Base-by-base conservation (phyloP, 768 basidiomycete species). In the Pisolithus marmoratus region DNA sequence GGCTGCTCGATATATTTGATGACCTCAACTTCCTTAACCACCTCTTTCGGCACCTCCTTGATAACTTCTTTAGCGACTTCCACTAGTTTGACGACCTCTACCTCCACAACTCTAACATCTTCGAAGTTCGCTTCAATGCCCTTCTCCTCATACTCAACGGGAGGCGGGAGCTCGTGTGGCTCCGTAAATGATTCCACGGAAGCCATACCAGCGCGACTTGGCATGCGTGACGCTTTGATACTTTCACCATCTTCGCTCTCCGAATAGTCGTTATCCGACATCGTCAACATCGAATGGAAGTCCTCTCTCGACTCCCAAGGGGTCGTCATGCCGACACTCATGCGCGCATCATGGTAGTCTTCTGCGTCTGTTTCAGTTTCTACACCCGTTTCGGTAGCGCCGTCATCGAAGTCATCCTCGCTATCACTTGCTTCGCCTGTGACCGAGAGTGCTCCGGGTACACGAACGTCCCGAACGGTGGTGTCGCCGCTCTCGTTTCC, bases 291-390 rank as follows among this genome's bases (percentile, higher is more conserved):
- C 6, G 86, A 90, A 63, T 90, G 82, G 79, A 89, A 89, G 58
- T 88, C 86, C 34, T 87, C 82, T 27, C 70, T 71, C 46, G 86
- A 85, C 52, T 78, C 78, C 4, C 81, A 82, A 4, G 90, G 87
- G 1, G 83, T 83, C 66, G 80, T 75, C 58, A 79, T 72, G 11
- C 71, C 71, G 23, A 81, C 66, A 37, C 77, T 90, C 63, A 85
- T 83, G 42, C 83, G 73, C 2, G 92, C 82, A 54, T 94, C 92
- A 1, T 84, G 75, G 59, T 88, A 92, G 53, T 90, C 82, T 17
- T 84, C 87, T 31, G 63, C 67, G 40, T 88, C 87, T 0, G 82
- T 82, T 53, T 85, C 86, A 0, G 80, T 79, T 46, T 83, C 86
- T 1, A 77, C 76, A 40, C 83, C 87, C 0, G 84, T 85, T 69